phyloP scores from a whole-genome alignment of 2,329 filamentous ascomycete genomes.

The Penicillium sp. region DNA sequence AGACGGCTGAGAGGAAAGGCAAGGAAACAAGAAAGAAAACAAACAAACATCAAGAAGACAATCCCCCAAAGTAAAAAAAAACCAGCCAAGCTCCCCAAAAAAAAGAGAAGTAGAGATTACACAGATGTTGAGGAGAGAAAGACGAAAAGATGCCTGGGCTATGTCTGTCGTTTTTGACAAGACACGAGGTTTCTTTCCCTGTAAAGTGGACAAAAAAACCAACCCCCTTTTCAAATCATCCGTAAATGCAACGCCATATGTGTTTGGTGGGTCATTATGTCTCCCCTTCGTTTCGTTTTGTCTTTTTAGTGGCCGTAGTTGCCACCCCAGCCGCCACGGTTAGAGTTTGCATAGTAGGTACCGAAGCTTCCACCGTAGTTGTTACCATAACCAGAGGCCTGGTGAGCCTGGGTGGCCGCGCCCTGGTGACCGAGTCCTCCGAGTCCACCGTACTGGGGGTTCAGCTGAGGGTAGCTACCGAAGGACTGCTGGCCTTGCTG shows the following conservation, averaged over 20 bases:
- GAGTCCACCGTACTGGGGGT: slow-evolving; percentile 54
- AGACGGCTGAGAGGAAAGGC: neutral
- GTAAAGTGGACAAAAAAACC: slow-evolving; percentile 16
- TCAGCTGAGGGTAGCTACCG: slow-evolving; percentile 56
- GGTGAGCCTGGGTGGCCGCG: slow-evolving; percentile 41
- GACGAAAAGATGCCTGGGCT: slow-evolving; percentile 24
- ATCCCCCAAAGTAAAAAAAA: slow-evolving; percentile 24
- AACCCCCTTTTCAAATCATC: slow-evolving; percentile 24
- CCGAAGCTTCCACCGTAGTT: slow-evolving; percentile 46
- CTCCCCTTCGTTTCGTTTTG: slow-evolving; percentile 12
- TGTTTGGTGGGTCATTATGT: slow-evolving; percentile 27
- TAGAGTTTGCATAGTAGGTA: slow-evolving; percentile 47
- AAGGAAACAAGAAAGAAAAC: slow-evolving; percentile 14
- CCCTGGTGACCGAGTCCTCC: slow-evolving; percentile 46
- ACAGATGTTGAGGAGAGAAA: slow-evolving; percentile 37
- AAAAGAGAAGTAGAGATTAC: slow-evolving; percentile 43
- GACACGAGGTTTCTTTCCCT: slow-evolving; percentile 9
- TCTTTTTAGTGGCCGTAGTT: slow-evolving; percentile 48
- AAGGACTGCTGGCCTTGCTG: slow-evolving; percentile 57
- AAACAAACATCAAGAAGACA: slow-evolving; percentile 21
- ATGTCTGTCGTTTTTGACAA: slow-evolving; percentile 16
- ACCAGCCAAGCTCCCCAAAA: slow-evolving; percentile 38
- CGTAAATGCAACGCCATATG: slow-evolving; percentile 32
- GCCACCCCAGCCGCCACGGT: slow-evolving; percentile 48
- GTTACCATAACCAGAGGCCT: slow-evolving; percentile 41